Evolutionary conservation across 225 moss, liverwort and hornwort species (phyloP).

Genomic region (Pleurozium schreberi): DNA sequence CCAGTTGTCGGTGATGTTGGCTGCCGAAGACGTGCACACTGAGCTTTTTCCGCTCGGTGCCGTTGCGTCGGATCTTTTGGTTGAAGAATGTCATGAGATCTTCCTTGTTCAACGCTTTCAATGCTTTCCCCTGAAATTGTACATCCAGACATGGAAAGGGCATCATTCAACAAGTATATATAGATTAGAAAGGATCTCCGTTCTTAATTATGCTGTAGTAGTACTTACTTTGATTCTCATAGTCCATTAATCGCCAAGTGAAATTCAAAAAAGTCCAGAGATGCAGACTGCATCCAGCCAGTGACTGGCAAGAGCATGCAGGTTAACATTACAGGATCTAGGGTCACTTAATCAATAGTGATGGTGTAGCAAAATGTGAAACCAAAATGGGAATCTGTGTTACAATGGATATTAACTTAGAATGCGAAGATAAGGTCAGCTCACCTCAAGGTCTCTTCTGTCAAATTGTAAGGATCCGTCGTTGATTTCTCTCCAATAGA

Average conservation of each 20-base stretch:
- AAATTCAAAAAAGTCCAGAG: background rate
- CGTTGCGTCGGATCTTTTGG: slow-evolving; percentile 37
- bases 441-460: slow-evolving; percentile 63
- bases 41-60: slow-evolving; percentile 63
- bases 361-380: background rate
- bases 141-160: background rate
- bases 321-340: no score
- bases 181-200: background rate
- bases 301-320: background rate
- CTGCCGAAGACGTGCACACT: slow-evolving; percentile 81
- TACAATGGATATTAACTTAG: background rate
- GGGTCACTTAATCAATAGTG: background rate
- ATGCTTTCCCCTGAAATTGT: slow-evolving; percentile 37
- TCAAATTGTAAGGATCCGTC: slow-evolving; percentile 75
- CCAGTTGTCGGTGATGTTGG: slow-evolving; percentile 45
- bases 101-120: slow-evolving; percentile 48
- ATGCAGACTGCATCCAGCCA: background rate
- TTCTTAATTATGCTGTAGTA: background rate
- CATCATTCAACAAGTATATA: background rate
- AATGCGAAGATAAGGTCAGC: background rate
- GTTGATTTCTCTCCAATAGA: slow-evolving; percentile 85
- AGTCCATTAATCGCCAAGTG: background rate
- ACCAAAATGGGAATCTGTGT: background rate
- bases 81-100: slow-evolving; percentile 52
- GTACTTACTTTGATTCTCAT: background rate